Base-by-base conservation (phyloP, 176 grass and related monocot genomes). In the Metroxylon sagu region DNA sequence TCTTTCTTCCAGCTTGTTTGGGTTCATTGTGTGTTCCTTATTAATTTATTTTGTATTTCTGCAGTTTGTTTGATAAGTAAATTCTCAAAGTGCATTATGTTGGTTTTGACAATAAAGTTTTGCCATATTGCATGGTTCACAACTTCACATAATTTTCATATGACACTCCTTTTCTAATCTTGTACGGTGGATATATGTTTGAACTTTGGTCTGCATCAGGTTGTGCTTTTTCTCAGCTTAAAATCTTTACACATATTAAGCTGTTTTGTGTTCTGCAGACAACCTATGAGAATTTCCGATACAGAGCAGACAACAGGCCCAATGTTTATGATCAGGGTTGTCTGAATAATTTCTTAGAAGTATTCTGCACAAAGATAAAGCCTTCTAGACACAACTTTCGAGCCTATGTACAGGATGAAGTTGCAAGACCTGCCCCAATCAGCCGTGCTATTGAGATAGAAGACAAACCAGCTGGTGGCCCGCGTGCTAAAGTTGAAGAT, bases 271-370 rank as follows among this genome's bases (percentile, higher is more conserved):
- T 43, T 71, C 75, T 85, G 17, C 76, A 98, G 93, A 98, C 93
- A 10, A 98, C 93, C 0, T 85, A 98, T 2, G 87, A 98, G 78
- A 98, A 98, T 60, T 92, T 98, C 54, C 79, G 88, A 23, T 83
- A 85, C 73, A 81, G 93, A 82, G 71, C 81, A 69, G 88, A 98
- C 52, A 79, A 18, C 75, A 74, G 87, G 48, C 76, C 76, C 48
- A 92, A 85, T 64, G 66, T 73, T 25, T 98, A 98, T 70, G 53
- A 78, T 57, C 79, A 30, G 73, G 88, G 88, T 51, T 98, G 82
- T 74, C 55, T 85, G 60, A 82, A 77, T 62, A 95, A 95, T 50
- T 95, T 88, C 31, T 14, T 77, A 70, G 81, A 79, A 82, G 78
- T 82, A 43, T 79, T 95, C 71, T 95, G 58, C 25, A 79, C 60